Conservation (phyloP, 345 rosid genomes). For the Brassica juncea region DNA sequence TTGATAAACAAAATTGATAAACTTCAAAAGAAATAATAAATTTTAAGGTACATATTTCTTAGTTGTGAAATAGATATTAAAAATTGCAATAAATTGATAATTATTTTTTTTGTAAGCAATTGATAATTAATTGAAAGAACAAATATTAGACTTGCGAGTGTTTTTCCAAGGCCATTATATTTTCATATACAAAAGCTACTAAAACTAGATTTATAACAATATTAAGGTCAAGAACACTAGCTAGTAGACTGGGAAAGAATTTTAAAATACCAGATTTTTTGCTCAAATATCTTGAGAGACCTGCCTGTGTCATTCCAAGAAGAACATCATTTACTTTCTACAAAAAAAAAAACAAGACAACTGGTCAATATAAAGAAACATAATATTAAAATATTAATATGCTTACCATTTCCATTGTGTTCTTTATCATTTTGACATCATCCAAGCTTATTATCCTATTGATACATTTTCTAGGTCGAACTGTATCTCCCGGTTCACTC, state of each 20-base stretch:
- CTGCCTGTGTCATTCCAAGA: conserved; percentile 66
- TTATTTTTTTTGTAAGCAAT: too few relatives aligned
- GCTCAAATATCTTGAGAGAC: conserved; percentile 54
- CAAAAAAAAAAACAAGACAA: conserved; percentile 9
- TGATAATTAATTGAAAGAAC: neutral
- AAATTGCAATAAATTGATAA: neutral
- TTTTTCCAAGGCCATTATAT: neutral
- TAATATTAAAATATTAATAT: neutral
- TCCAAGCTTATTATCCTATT: conserved; percentile 49
- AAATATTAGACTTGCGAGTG: neutral
- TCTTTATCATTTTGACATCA: conserved; percentile 54
- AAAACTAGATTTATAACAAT: neutral
- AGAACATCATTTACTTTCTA: conserved; percentile 73
- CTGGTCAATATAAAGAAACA: neutral
- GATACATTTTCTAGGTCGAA: conserved; percentile 39
- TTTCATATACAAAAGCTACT: neutral
- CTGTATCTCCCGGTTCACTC: neutral
- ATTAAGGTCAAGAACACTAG: neutral
- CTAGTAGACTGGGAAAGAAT: neutral
- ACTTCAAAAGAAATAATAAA: neutral
- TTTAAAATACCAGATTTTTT: conserved; percentile 46
- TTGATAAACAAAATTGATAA: neutral
- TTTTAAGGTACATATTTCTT: neutral
- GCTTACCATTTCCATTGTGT: conserved; percentile 27
- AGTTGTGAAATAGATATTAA: neutral